Evolutionary conservation across 768 basidiomycete genomes (phyloP).

Genomic region (Pleurotus giganteus): DNA sequence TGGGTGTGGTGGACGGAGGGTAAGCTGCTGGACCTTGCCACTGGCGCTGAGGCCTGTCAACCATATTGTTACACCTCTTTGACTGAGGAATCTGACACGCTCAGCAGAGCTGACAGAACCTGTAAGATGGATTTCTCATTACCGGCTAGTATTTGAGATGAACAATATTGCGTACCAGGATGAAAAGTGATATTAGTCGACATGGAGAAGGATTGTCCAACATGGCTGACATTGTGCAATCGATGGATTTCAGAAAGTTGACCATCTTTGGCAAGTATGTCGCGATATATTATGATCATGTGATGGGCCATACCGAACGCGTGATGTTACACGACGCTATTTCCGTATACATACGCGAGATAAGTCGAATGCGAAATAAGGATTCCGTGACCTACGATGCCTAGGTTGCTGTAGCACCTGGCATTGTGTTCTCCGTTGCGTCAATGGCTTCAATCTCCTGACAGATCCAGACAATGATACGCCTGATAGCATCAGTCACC

Average conservation of each 20-base stretch:
- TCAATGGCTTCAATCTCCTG: conserved; percentile 36
- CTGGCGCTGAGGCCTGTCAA: conserved; percentile 94
- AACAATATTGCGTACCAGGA: conserved; percentile 39
- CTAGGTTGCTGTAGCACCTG: not conserved
- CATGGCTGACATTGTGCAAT: not conserved
- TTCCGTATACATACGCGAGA: not conserved
- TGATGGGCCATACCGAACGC: not conserved
- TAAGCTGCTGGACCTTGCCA: conserved; percentile 71
- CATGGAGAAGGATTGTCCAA: conserved; percentile 26
- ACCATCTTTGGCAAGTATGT: not conserved
- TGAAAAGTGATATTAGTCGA: conserved; percentile 68
- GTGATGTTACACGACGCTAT: too few species aligned
- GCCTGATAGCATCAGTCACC: conserved; percentile 63
- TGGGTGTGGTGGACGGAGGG: not conserved
- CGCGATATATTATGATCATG: not conserved
- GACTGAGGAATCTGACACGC: conserved; percentile 64
- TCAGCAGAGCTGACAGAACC: conserved; percentile 72
- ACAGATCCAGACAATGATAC: conserved; percentile 61
- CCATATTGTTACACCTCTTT: conserved; percentile 93
- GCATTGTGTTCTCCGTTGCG: conserved; percentile 9
- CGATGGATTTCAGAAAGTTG: not conserved
- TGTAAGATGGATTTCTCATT: conserved; percentile 24
- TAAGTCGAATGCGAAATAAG: not conserved
- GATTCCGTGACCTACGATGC: not conserved
- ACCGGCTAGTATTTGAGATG: not conserved